Percentiles rank a stretch among this genome's conserved stretches.
phyloP scores from a whole-genome alignment of 257 asterid species.

The Orobanche coerulescens region DNA sequence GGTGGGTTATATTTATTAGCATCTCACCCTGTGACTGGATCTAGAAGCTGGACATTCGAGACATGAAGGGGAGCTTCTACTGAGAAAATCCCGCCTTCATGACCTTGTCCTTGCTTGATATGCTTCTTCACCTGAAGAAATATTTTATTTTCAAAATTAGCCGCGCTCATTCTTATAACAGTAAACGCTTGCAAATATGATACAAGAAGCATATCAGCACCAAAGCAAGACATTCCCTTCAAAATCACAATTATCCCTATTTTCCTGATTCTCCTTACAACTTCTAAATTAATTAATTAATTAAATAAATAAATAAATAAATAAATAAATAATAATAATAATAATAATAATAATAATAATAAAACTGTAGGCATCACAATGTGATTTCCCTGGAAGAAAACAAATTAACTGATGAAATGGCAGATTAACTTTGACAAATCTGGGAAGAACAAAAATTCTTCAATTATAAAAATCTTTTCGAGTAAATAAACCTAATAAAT shows the following conservation, averaged over 20 bases:
- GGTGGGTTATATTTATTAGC: not conserved
- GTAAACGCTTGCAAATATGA: not conserved
- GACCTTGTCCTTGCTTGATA: slow-evolving; percentile 96
- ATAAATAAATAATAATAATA: too few species aligned
- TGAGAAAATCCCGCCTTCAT: slow-evolving; percentile 92
- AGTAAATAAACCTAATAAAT: not conserved
- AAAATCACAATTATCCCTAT: not conserved
- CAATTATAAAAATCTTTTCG: not conserved
- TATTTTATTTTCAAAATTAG: slow-evolving; percentile 9
- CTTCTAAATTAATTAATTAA: too few species aligned
- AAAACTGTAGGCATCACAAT: too few species aligned
- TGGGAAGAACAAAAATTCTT: not conserved
- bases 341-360: too few species aligned
- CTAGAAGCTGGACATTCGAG: slow-evolving; percentile 83
- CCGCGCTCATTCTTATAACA: not conserved
- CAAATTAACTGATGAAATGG: not conserved
- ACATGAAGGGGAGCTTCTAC: slow-evolving; percentile 96
- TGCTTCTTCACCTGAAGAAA: slow-evolving; percentile 81
- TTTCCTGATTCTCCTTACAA: not conserved
- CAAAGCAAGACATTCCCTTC: not conserved
- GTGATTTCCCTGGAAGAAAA: too few species aligned
- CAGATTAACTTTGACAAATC: slow-evolving; percentile 2
- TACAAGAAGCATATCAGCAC: not conserved
- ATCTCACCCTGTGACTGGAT: slow-evolving; percentile 81
- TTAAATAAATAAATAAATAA: too few species aligned